Percentiles rank a stretch among this genome's conserved stretches.
Evolutionary conservation across 768 basidiomycete genomes (phyloP).

Genomic region (Podaxis pistillaris): DNA sequence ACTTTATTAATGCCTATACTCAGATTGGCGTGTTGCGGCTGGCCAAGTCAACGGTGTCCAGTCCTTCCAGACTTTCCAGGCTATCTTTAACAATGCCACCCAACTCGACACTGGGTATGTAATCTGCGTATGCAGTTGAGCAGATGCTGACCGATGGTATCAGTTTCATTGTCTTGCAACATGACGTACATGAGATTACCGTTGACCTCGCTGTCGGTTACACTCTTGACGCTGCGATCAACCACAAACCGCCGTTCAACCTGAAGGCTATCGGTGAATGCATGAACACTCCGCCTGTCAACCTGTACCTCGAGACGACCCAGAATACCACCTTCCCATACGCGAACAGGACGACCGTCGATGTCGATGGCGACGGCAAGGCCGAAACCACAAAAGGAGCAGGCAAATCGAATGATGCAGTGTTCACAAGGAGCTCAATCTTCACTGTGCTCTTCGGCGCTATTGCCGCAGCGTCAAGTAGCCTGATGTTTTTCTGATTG

Average conservation of each 20-base stretch:
- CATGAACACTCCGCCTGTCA: conserved; percentile 53
- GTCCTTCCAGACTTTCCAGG: conserved; percentile 56
- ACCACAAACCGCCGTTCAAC: conserved; percentile 63
- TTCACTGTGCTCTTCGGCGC: conserved; percentile 1
- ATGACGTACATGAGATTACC: conserved; percentile 81
- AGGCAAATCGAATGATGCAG: conserved; percentile 18
- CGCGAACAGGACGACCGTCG: conserved; percentile 33
- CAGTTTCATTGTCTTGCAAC: conserved; percentile 87
- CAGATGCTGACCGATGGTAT: conserved; percentile 5
- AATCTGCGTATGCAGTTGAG: neutral
- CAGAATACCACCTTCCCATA: conserved; percentile 67
- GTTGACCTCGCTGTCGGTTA: conserved; percentile 91
- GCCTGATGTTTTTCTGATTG: conserved; percentile 3
- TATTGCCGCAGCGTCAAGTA: conserved; percentile 5
- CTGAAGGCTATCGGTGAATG: conserved; percentile 80
- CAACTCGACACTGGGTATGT: conserved; percentile 57
- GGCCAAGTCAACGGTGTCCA: conserved; percentile 58
- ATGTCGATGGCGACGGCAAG: conserved; percentile 36
- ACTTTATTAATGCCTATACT: neutral
- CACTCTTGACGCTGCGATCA: conserved; percentile 74
- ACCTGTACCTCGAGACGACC: conserved; percentile 86
- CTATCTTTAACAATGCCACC: conserved; percentile 70
- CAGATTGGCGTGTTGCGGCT: conserved; percentile 87
- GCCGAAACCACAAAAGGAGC: conserved; percentile 30
- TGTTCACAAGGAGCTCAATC: neutral